phyloP scores from a whole-genome alignment of 2,329 filamentous ascomycete genomes.

The Fusarium poae region DNA sequence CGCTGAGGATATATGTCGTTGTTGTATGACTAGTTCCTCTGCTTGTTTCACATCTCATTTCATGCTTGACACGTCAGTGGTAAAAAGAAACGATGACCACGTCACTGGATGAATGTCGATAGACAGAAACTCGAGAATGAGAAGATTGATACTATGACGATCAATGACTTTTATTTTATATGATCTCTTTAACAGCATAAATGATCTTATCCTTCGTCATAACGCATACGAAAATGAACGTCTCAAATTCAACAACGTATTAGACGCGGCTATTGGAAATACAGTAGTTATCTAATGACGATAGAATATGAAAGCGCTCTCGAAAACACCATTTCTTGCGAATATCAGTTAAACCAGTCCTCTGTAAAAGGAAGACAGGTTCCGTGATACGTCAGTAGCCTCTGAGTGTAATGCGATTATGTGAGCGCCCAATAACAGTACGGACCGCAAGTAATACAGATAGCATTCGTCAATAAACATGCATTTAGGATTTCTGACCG shows the following conservation, averaged over 20 bases:
- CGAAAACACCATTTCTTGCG: background rate
- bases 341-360: background rate
- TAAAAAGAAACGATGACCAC: background rate
- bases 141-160: background rate
- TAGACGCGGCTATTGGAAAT: background rate
- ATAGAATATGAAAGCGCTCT: too few relatives aligned
- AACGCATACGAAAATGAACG: background rate
- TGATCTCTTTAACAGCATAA: fast-evolving
- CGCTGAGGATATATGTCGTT: background rate
- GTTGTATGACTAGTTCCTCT: background rate
- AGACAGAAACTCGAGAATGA: too few relatives aligned
- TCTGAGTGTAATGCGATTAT: background rate
- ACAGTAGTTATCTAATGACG: too few relatives aligned
- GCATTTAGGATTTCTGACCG: background rate
- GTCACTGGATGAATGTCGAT: background rate
- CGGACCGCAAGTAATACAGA: background rate
- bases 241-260: background rate
- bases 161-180: fast-evolving
- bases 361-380: background rate
- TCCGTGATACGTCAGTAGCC: fast-evolving
- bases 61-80: constrained; percentile 6
- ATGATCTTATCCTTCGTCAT: background rate
- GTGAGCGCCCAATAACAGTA: fast-evolving
- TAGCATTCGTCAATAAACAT: too few relatives aligned
- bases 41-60: constrained; percentile 4